Evolutionary conservation across 2,329 filamentous ascomycete species (phyloP).

Genomic region (Claviceps arundinis): DNA sequence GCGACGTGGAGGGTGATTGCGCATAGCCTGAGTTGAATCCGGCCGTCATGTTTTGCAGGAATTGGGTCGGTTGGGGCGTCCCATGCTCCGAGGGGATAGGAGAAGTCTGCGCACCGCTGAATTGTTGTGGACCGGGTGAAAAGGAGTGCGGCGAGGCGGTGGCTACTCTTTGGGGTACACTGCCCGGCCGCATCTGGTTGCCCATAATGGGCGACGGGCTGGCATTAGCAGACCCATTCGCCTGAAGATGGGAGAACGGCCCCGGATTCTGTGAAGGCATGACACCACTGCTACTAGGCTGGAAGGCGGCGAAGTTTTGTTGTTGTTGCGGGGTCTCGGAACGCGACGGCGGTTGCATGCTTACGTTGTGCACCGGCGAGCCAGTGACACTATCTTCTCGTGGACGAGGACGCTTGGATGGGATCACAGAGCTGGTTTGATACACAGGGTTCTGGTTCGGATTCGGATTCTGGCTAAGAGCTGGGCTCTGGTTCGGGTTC

Average conservation of each 20-base stretch:
- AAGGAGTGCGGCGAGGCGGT: constrained; percentile 90
- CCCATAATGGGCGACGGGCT: constrained; percentile 89
- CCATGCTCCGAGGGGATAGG: constrained; percentile 65
- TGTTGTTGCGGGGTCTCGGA: constrained; percentile 69
- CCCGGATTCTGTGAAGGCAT: constrained; percentile 48
- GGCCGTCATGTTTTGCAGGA: constrained; percentile 47
- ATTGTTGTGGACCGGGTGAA: constrained; percentile 62
- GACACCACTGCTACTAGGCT: constrained; percentile 46
- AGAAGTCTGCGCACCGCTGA: constrained; percentile 53
- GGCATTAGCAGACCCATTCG: constrained; percentile 66
- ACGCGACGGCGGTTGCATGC: constrained; percentile 67
- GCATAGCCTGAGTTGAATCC: constrained; percentile 47
- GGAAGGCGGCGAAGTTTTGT: constrained; percentile 57
- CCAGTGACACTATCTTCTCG: constrained; percentile 73
- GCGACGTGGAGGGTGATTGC: constrained; percentile 40
- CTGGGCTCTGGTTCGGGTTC: not conserved
- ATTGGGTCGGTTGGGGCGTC: constrained; percentile 63
- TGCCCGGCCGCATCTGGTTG: constrained; percentile 60
- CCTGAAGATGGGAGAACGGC: constrained; percentile 72
- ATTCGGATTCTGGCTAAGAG: constrained; percentile 5
- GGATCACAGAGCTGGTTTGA: constrained; percentile 74
- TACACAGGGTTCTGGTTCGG: constrained; percentile 41
- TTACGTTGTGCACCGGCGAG: constrained; percentile 64
- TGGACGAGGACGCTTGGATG: constrained; percentile 74
- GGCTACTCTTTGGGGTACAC: constrained; percentile 67